Evolutionary conservation across 2,329 filamentous ascomycete species (phyloP).

Genomic region (Colletotrichum sp.): DNA sequence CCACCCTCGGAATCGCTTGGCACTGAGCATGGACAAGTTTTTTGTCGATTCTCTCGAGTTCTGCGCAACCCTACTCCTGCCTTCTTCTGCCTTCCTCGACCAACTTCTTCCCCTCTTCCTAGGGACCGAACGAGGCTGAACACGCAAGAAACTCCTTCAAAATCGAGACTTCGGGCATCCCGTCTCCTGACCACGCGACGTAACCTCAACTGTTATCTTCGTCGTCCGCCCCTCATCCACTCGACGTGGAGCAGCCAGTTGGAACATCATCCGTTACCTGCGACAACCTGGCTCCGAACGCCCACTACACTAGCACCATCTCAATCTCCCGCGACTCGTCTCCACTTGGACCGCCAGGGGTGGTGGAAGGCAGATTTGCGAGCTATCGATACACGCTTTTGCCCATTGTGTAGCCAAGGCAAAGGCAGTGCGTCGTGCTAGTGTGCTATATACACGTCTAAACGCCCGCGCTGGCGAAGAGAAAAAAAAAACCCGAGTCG

Average conservation of each 20-base stretch:
- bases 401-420: background rate
- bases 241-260: constrained; percentile 12
- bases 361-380: constrained; percentile 5
- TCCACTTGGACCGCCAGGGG: constrained; percentile 11
- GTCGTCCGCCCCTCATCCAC: constrained; percentile 3
- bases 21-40: background rate
- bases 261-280: constrained; percentile 10
- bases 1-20: background rate
- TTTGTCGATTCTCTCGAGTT: background rate
- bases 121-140: background rate
- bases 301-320: constrained; percentile 17
- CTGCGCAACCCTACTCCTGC: background rate
- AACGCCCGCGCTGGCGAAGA: constrained; percentile 3
- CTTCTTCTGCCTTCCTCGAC: background rate
- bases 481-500: background rate
- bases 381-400: constrained; percentile 11
- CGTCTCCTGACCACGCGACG: constrained; percentile 6
- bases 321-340: constrained; percentile 18
- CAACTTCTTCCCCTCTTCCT: background rate
- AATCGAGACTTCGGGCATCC: background rate
- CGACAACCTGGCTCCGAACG: constrained; percentile 13
- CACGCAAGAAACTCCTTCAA: background rate
- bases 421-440: background rate
- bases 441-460: constrained; percentile 8
- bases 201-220: constrained; percentile 17